Evolutionary conservation across 768 basidiomycete species (phyloP), one percentile per base, ranked within the genome.

Genomic region (Podaxis sp.): DNA sequence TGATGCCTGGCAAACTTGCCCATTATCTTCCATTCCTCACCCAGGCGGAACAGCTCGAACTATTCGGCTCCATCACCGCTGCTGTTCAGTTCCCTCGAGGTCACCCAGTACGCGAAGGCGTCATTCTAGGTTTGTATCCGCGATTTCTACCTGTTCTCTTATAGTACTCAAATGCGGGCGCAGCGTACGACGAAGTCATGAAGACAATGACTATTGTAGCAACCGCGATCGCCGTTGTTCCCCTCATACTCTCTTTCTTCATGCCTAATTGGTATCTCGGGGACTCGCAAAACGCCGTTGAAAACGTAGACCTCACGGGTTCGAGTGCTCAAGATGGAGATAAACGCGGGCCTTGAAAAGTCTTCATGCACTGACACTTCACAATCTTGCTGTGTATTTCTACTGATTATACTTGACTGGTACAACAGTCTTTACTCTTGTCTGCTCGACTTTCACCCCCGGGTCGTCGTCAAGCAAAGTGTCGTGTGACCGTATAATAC

Each of bases 221-320:
- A 0, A 81, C 82, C 37, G 75, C 75, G 5, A 72, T 86, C 57
- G 80, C 83, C 63, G 74, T 89, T 54, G 68, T 89, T 0, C 89
- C 90, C 7, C 74, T 90, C 58, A 36, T 84, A 33, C 76, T 86
- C 62, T 73, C 88, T 2, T 73, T 89, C 66, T 74, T 84, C 58
- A 86, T 89, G 77, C 83, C 84, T 13, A 76, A 90, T 67, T 87
- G 85, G 80, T 80, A 83, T 63, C 84, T 94, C 55, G 85, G 86
- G 15, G 84, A 89, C 66, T 76, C 75, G 46, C 90, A 92, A 73
- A 92, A 91, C 70, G 87, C 89, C 0, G 81, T 88, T 15, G 88
- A 91, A n/a, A 67, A 75, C 40, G 66, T 67, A 2, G 68, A 74
- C 63, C 68, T 77, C 22, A 62, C 70, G 1, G 77, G 76, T 1